Evolutionary conservation across 768 basidiomycete genomes (phyloP), one percentile per base, ranked within the genome.

Genomic region (Tylopilus intermedius): DNA sequence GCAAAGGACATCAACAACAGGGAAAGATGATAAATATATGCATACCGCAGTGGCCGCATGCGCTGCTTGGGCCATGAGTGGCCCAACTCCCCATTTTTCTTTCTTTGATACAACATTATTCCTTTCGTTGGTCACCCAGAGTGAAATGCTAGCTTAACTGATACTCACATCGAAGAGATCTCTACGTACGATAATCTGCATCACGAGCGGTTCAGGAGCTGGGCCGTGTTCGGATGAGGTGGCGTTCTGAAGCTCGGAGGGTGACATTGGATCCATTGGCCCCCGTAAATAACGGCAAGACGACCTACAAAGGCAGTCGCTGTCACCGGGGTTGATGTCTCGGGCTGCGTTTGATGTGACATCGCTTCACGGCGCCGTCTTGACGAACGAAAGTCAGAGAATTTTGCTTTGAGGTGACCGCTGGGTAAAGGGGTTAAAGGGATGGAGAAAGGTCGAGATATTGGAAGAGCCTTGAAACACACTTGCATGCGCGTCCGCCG

Each of bases 121-220:
- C 15, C 37, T 35, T 37, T 11, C 29, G 14, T n/a, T 4, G 13
- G 15, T 18, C 38, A 38, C n/a, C 18, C 27, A 4, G 39, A 41
- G 1, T 15, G 18, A 13, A n/a, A 18, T 8, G 11, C 49, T 13
- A 50, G 30, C 32, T 15, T 13, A 24, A n/a, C 11, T 22, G 21
- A 4, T 9, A 67, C 74, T 57, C 40, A 74, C 75, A 37, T 73
- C 71, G 22, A 73, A 69, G 32, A 76, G 63, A 50, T 76, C 75
- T 39, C 71, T 62, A 41, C 75, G 65, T 5, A 76, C 73, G 38
- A 76, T 58, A 15, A 76, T 72, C 59, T 76, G 75, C 73, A 76
- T 76, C 37, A 71, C 64, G 15, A 76, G 62, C 2, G 71, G 67
- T 11, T 54, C 64, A 4, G 26, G 1, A n/a, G 33, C 32, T 4